Evolutionary conservation across 2,329 filamentous ascomycete genomes (phyloP).

Genomic region (Endothia cerciana): DNA sequence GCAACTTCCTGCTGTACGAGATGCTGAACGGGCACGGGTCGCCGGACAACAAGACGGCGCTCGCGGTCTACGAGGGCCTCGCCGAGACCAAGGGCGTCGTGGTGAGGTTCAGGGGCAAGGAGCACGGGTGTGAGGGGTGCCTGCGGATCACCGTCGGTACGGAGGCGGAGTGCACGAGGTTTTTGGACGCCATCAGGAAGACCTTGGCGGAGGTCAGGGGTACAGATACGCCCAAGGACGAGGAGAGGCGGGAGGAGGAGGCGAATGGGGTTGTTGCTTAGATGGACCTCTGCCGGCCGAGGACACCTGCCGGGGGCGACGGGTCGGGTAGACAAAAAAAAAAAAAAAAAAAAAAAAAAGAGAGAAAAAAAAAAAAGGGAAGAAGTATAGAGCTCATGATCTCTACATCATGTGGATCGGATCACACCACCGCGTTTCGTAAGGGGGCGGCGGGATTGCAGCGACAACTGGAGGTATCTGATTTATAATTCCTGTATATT

Average conservation of each 20-base stretch:
- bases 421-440: background rate
- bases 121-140: conserved; percentile 86
- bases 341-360: background rate
- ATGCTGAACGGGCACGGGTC: conserved; percentile 74
- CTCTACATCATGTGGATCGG: background rate
- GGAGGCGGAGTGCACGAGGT: conserved; percentile 79
- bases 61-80: conserved; percentile 80
- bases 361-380: too few relatives aligned
- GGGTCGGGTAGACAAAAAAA: background rate
- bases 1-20: conserved; percentile 92
- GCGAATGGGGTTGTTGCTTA: conserved; percentile 44
- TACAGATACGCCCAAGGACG: conserved; percentile 37
- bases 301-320: background rate
- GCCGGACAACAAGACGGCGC: conserved; percentile 78
- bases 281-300: background rate
- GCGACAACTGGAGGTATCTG: too few relatives aligned
- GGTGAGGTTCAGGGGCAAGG: conserved; percentile 90
- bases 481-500: too few relatives aligned
- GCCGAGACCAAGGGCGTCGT: conserved; percentile 89
- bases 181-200: conserved; percentile 69
- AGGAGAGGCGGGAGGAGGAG: conserved; percentile 42
- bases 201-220: conserved; percentile 52
- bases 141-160: conserved; percentile 92
- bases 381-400: background rate
- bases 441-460: too few relatives aligned